Evolutionary conservation across 805 yeast species (phyloP), one percentile per base, ranked within the genome.

Genomic region (Saturnispora galanensis): DNA sequence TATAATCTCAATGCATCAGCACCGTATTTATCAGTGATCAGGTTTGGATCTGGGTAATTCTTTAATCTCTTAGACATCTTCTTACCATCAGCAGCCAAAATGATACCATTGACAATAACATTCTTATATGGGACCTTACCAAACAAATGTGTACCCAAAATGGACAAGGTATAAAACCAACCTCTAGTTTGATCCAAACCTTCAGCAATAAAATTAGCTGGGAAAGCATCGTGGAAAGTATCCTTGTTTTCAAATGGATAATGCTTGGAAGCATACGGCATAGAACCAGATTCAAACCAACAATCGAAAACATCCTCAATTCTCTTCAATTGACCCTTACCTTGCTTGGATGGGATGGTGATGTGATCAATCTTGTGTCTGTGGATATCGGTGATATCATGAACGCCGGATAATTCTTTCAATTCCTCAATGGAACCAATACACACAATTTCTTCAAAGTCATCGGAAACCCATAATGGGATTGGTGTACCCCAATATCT

Each of bases 401-500:
- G 66, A 50, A 75, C 80, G 39, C 98, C 98, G 31, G 95, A 79
- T 50, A 93, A 75, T 62, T 85, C 71, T 67, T 76, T 78, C 61
- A 93, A 79, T 70, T 93, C 96, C 48, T 77, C 81, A 55, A 93
- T 74, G 36, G 97, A 87, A 46, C 97, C 96, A 54, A 93, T 69
- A 71, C 97, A 93, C 35, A 93, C 90, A 52, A 90, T 68, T 70
- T 93, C 99, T 67, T 85, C 83, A 54, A 73, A 78, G 64, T 93
- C 99, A 15, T 89, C 97, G 54, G 89, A 79, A 44, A 79, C 96
- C 99, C 99, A 93, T 60, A 93, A 70, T 50, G 99, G 99, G 56
- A 93, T 80, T 49, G 99, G 99, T 29, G 97, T 93, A 71, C 99
- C 99, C 99, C 99, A 93, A 69, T 93, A 93, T 68, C 99, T 78